Evolutionary conservation across 1,139 yeast species (phyloP).

Genomic region (Yueomyces sp.): DNA sequence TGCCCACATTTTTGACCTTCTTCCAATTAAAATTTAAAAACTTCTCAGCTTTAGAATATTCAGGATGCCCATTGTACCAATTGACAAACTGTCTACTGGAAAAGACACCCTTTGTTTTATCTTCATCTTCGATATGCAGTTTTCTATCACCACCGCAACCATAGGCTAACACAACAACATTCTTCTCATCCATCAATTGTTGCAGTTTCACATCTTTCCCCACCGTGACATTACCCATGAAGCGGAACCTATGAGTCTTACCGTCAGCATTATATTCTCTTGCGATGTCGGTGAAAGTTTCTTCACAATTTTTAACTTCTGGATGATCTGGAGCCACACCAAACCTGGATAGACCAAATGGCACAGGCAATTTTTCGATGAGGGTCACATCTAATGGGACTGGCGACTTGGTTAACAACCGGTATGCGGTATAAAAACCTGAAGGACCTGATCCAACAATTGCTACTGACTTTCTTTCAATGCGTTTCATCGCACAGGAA

Average conservation of each 20-base stretch:
- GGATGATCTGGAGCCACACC: conserved; percentile 99
- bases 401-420: conserved; percentile 43
- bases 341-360: conserved; percentile 79
- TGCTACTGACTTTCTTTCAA: conserved; percentile 25
- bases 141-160: conserved; percentile 62
- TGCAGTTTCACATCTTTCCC: conserved; percentile 45
- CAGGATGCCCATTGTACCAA: conserved; percentile 93
- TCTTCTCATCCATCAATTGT: conserved; percentile 43
- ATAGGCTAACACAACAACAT: conserved; percentile 67
- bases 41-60: conserved; percentile 15
- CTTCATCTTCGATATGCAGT: conserved; percentile 49
- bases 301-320: conserved; percentile 84
- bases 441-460: conserved; percentile 95
- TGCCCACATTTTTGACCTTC: conserved; percentile 51
- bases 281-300: conserved; percentile 59
- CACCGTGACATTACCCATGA: conserved; percentile 62
- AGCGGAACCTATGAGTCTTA: conserved; percentile 35
- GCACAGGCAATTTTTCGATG: conserved; percentile 78
- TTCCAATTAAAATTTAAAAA: conserved; percentile 33
- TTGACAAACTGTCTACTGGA: conserved; percentile 83
- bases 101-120: conserved; percentile 48
- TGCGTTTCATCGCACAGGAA: background rate
- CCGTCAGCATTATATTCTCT: conserved; percentile 12
- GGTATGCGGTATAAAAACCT: conserved; percentile 82
- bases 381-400: conserved; percentile 43